Conservation (phyloP, 1,139 yeast genomes). For the Zygosaccharomyces pseudobailii region DNA sequence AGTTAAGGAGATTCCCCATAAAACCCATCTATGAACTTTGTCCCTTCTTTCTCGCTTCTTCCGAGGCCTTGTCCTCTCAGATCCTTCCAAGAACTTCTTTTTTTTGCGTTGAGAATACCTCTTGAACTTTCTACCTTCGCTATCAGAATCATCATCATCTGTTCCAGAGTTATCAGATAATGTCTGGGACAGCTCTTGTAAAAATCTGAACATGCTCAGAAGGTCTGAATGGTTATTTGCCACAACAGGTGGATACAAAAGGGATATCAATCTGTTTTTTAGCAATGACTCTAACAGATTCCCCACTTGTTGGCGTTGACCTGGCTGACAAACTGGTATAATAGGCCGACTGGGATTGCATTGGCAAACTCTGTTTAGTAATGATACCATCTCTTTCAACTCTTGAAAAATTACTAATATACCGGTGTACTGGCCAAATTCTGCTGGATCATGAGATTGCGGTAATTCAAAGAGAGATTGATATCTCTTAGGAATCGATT, state of each 20-base stretch:
- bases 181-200: constrained; percentile 15
- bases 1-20: constrained; percentile 30
- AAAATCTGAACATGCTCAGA: constrained; percentile 19
- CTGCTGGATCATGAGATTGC: constrained; percentile 15
- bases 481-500: constrained; percentile 22
- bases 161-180: constrained; percentile 13
- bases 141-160: constrained; percentile 20
- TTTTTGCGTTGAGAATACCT: constrained; percentile 10
- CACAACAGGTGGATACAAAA: constrained; percentile 26
- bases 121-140: constrained; percentile 10
- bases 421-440: constrained; percentile 19
- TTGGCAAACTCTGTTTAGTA: constrained; percentile 23
- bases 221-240: constrained; percentile 23
- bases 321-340: constrained; percentile 27
- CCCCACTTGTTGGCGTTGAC: constrained; percentile 26
- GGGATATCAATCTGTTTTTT: constrained; percentile 18
- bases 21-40: constrained; percentile 21
- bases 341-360: constrained; percentile 21
- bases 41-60: constrained; percentile 8
- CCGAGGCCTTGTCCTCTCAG: constrained; percentile 10
- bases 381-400: constrained; percentile 21
- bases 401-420: constrained; percentile 28
- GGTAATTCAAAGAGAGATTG: constrained; percentile 23
- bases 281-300: constrained; percentile 21
- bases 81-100: constrained; percentile 4